Conservation (phyloP, 2,329 filamentous ascomycete genomes). For the Fusarium bactridioides region DNA sequence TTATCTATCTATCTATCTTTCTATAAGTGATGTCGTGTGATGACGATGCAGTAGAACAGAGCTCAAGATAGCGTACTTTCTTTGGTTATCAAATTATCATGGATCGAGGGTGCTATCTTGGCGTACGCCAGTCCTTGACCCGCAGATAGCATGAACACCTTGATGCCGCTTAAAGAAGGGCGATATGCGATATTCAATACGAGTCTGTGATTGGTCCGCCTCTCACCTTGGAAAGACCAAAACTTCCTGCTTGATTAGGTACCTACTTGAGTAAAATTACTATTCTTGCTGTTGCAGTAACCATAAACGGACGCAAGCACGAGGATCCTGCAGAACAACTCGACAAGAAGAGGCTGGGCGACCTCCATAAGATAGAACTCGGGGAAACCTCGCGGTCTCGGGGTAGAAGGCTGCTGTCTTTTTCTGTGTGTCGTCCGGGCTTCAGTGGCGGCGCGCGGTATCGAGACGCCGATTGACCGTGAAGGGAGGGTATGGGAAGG, state of each 20-base stretch:
- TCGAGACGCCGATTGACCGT: constrained; percentile 27
- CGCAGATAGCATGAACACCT: constrained; percentile 24
- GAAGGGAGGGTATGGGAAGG: constrained; percentile 2
- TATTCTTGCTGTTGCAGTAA: constrained; percentile 9
- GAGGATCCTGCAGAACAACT: background rate
- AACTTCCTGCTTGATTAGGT: constrained; percentile 30
- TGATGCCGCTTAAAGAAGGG: background rate
- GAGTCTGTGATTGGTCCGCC: constrained; percentile 25
- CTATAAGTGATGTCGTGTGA: background rate
- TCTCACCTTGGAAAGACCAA: constrained; percentile 15
- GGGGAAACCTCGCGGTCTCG: constrained; percentile 34
- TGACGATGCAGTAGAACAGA: background rate
- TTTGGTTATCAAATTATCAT: background rate
- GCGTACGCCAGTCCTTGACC: constrained; percentile 16
- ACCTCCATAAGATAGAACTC: constrained; percentile 1
- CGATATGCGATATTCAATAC: constrained; percentile 3
- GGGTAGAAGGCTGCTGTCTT: background rate
- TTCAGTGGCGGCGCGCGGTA: constrained; percentile 23
- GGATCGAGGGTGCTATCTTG: constrained; percentile 13
- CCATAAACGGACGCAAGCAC: constrained; percentile 8
- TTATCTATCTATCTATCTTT: background rate
- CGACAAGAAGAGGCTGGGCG: background rate
- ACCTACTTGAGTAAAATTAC: constrained; percentile 10
- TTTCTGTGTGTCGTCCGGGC: background rate
- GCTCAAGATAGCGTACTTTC: background rate